Evolutionary conservation across 306 rosid genomes (phyloP), one percentile per base, ranked within the genome.

Genomic region (Citrullus mucosospermus): DNA sequence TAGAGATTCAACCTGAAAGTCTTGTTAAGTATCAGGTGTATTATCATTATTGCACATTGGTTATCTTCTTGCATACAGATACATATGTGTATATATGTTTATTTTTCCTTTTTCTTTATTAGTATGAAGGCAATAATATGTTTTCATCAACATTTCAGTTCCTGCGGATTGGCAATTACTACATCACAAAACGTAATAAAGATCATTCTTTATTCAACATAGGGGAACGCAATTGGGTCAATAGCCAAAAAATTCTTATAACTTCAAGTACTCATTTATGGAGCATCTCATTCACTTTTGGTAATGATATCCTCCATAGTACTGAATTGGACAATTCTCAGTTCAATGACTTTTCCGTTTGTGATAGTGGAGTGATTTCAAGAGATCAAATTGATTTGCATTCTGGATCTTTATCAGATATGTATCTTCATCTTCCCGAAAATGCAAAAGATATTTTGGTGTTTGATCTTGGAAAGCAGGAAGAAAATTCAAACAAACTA

Each of bases 101-200:
- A 39, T 17, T 1, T 11, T 73, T 0, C 9, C 77, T 15, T 48
- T 71, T 69, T 53, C 9, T 12, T 5, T 44, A n/a, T 68, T 9
- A 73, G 34, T 11, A 51, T 51, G 4, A 30, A 73, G 25, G 44
- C 46, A 50, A 51, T 73, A 73, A 73, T 79, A 77, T 50, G 41
- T 78, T 84, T 81, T 75, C 43, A 60, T 78, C 76, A 66, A 55
- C 65, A 82, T 85, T 83, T 85, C 93, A 90, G 98, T 78, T 84
- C 65, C 78, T 95, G 90, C 95, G 87, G 87, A 92, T 95, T 81
- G 97, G 96, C 78, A 83, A 83, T 80, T 85, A 88, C 87, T 95
- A 92, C 86, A 81, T 91, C 61, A 67, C 85, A 83, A 85, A 87
- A 82, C 86, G 85, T 83, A 55, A 81, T 57, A 65, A 54, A 67